Evolutionary conservation across 108 stramenopile genomes (phyloP), one percentile per base, ranked within the genome.

Genomic region (Nitzschia sp.): DNA sequence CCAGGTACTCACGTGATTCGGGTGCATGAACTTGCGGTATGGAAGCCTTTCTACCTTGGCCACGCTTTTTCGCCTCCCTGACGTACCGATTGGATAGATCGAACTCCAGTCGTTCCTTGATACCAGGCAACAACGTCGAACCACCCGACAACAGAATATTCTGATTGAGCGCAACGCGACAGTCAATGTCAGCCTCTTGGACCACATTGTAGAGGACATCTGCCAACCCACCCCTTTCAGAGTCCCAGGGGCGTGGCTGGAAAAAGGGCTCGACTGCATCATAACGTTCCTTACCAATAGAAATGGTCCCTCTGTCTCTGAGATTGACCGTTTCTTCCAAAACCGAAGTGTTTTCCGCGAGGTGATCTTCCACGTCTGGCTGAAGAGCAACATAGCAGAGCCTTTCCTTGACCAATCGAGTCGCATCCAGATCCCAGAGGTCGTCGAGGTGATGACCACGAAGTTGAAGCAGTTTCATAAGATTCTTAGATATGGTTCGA

Each of bases 141-240:
- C 95, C 95, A 55, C 89, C 89, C 34, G 88, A 91, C 65, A 93
- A 83, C 17, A 93, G 86, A 75, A 93, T 93, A 78, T 90, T 93
- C 64, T 85, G 81, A 66, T 87, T 88, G 55, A 95, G 67, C 51
- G 92, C 90, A 86, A 89, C 89, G 76, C 96, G 93, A 72, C 96
- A 94, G 72, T 97, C 96, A 50, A 97, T 93, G 72, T 96, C 95
- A 72, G 96, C 97, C 87, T 94, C 95, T 94, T 95, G 95, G 75
- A 98, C 95, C 8, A 54, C 55, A 3, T 67, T n/a, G 40, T 55
- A 67, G 8, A 38, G 20, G 6, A 38, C 10, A 52, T 67, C 66
- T 17, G 66, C 66, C n/a, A 67, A 12, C 1, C 66, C 66, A 29
- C 37, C 51, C 19, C 10, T 54, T 56, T 67, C 96, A 69, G 92